A percentile compares a stretch with the other conserved stretches of the same genome.
These are phyloP conservation scores for Coemansia sp. DNA, from an alignment of 192 early-diverging fungal species.

Conservation along the genomic window DNA sequence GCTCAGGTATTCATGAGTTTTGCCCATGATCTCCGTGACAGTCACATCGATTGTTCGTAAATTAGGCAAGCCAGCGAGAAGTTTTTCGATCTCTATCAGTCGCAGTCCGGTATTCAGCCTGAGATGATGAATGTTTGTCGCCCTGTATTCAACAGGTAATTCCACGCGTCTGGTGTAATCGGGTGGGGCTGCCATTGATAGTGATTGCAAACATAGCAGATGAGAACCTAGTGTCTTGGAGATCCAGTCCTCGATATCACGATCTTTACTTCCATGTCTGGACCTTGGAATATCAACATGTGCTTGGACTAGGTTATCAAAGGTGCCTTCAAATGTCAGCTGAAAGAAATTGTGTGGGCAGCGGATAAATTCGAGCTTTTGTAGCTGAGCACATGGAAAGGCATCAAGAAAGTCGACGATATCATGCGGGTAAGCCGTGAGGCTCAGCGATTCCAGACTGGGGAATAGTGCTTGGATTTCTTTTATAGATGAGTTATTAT, in stretches of 20 bases:
- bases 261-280: background rate
- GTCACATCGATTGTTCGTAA: slow-evolving; percentile 18
- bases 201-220: slow-evolving; percentile 2
- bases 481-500: background rate
- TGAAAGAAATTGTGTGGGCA: slow-evolving; percentile 16
- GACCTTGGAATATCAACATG: slow-evolving; percentile 15
- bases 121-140: slow-evolving; percentile 9
- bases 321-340: slow-evolving; percentile 15
- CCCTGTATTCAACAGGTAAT: slow-evolving; percentile 10
- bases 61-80: slow-evolving; percentile 10
- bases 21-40: slow-evolving; percentile 20
- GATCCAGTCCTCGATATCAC: slow-evolving; percentile 24
- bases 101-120: slow-evolving; percentile 22
- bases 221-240: background rate
- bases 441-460: slow-evolving; percentile 13
- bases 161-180: slow-evolving; percentile 3
- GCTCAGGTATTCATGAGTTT: slow-evolving; percentile 39
- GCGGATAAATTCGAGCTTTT: slow-evolving; percentile 12
- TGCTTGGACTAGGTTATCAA: slow-evolving; percentile 1
- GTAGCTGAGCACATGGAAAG: slow-evolving; percentile 36
- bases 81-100: slow-evolving; percentile 26
- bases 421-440: slow-evolving; percentile 29
- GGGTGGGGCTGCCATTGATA: slow-evolving; percentile 2
- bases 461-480: slow-evolving; percentile 14
- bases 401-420: slow-evolving; percentile 31